phyloP scores from a whole-genome alignment of 1,139 yeast genomes.

The Protomyces pachydermus region DNA sequence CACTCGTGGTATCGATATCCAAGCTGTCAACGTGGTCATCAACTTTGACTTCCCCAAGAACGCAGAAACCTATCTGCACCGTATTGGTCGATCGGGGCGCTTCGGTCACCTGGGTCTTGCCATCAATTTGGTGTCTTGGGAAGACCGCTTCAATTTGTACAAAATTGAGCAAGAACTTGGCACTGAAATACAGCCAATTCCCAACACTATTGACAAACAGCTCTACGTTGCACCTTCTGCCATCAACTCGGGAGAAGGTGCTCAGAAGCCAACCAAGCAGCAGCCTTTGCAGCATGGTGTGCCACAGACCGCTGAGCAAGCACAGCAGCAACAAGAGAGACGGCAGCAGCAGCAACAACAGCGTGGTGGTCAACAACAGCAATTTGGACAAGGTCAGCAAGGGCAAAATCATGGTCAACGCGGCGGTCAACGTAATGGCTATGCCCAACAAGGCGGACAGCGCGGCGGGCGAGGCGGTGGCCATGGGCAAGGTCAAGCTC shows the following conservation, averaged over 20 bases:
- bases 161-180: conserved; percentile 97
- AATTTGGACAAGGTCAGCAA: conserved; percentile 35
- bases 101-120: conserved; percentile 98
- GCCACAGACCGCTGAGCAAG: conserved; percentile 34
- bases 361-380: conserved; percentile 35
- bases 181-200: conserved; percentile 95
- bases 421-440: not conserved
- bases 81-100: conserved; percentile 99
- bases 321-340: conserved; percentile 32
- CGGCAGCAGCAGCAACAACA: conserved; percentile 28
- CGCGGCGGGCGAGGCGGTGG: not conserved
- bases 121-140: conserved; percentile 93
- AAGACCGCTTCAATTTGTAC: conserved; percentile 80
- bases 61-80: conserved; percentile 94
- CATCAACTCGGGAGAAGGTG: conserved; percentile 20
- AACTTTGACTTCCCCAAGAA: conserved; percentile 98
- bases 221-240: conserved; percentile 56
- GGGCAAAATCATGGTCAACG: not conserved
- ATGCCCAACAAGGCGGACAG: not conserved
- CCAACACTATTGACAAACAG: conserved; percentile 78
- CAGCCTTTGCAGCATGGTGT: conserved; percentile 13
- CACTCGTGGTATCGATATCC: conserved; percentile 98
- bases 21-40: conserved; percentile 95
- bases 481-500: not conserved
- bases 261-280: conserved; percentile 25